Conservation (phyloP, 2,329 filamentous ascomycete genomes). For the Trematosphaeria pertusa region DNA sequence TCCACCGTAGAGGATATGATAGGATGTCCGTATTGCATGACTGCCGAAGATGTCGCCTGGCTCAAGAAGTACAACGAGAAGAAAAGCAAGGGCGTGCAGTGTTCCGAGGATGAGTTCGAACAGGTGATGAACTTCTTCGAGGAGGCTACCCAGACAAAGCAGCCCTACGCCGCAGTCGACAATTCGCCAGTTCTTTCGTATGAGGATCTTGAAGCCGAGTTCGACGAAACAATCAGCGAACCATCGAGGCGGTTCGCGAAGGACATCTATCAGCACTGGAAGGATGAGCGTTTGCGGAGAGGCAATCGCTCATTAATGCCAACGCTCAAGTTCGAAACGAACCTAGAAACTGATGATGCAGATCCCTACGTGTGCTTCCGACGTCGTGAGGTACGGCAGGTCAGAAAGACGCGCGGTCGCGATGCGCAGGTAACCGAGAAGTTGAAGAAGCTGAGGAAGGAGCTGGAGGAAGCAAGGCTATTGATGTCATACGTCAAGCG, state of each 20-base stretch:
- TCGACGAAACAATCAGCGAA: conserved; percentile 64
- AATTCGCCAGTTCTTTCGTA: conserved; percentile 76
- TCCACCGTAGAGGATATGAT: conserved; percentile 97
- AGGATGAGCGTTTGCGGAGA: conserved; percentile 68
- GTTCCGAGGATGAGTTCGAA: conserved; percentile 92
- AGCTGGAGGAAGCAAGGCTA: conserved; percentile 87
- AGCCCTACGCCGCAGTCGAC: conserved; percentile 89
- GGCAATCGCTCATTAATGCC: conserved; percentile 78
- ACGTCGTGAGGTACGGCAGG: conserved; percentile 90
- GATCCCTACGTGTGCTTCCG: conserved; percentile 99
- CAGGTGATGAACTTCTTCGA: conserved; percentile 95
- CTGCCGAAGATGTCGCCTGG: conserved; percentile 84
- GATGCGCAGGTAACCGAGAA: conserved; percentile 96
- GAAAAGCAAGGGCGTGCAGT: conserved; percentile 66
- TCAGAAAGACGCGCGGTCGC: conserved; percentile 90
- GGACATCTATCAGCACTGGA: conserved; percentile 91
- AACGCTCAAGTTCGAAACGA: conserved; percentile 89
- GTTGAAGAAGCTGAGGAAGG: conserved; percentile 85
- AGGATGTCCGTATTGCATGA: conserved; percentile 93
- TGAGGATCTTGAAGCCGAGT: conserved; percentile 67
- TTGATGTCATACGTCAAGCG: conserved; percentile 79
- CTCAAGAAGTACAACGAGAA: conserved; percentile 85
- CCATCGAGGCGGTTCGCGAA: conserved; percentile 69
- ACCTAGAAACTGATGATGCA: conserved; percentile 91
- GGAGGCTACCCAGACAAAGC: conserved; percentile 79